phyloP scores from a whole-genome alignment of 2,329 filamentous ascomycete genomes.

The Colletotrichum tamarilloi region DNA sequence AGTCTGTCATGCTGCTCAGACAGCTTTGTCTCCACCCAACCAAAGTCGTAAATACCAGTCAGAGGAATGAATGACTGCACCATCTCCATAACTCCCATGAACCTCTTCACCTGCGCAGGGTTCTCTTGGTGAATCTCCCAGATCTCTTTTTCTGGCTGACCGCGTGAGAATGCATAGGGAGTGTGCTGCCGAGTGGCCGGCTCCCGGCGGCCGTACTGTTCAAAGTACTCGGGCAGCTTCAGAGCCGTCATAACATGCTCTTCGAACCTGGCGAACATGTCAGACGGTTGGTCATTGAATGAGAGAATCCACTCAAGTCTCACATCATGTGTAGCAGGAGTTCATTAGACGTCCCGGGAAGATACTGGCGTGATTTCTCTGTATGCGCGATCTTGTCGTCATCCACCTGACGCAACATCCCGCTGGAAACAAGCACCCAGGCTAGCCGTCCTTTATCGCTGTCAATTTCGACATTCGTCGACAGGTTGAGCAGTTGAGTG shows the following conservation, averaged over 20 bases:
- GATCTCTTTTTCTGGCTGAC: conserved; percentile 42
- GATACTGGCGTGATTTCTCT: conserved; percentile 34
- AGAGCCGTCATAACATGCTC: conserved; percentile 37
- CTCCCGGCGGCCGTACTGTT: conserved; percentile 44
- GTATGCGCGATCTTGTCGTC: conserved; percentile 40
- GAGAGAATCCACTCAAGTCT: neutral
- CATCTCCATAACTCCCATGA: conserved; percentile 44
- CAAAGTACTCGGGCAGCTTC: conserved; percentile 46
- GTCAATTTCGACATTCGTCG: neutral
- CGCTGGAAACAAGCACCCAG: conserved; percentile 37
- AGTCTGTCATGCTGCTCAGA: conserved; percentile 25
- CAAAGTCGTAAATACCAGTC: conserved; percentile 44
- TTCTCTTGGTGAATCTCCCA: conserved; percentile 45
- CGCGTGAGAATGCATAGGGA: conserved; percentile 42
- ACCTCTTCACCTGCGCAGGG: conserved; percentile 39
- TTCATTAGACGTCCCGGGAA: conserved; percentile 25
- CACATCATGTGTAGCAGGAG: conserved; percentile 34
- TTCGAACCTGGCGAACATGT: conserved; percentile 39
- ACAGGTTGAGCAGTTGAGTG: no score
- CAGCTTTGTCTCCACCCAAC: conserved; percentile 40
- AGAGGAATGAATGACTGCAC: conserved; percentile 39
- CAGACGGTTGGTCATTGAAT: no score
- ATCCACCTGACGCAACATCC: conserved; percentile 37
- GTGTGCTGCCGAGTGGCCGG: conserved; percentile 42
- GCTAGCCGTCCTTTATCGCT: conserved; percentile 34